A percentile compares a stretch with the other conserved stretches of the same genome.
Conservation (phyloP, 2,329 filamentous ascomycete species). For the Meredithiella fracta region DNA sequence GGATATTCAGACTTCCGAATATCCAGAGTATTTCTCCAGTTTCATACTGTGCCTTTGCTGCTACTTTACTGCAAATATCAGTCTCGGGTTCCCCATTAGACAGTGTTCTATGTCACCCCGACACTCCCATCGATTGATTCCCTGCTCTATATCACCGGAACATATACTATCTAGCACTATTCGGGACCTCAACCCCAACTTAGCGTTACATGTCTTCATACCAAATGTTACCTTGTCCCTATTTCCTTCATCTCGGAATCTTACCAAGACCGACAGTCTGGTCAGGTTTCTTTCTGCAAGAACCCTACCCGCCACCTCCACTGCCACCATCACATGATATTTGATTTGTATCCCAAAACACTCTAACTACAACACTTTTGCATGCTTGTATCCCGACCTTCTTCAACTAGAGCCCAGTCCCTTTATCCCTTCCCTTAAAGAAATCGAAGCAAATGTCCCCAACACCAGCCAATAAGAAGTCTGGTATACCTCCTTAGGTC, state of each 20-base stretch:
- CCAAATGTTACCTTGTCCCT: background rate
- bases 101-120: no score
- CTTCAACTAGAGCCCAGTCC: background rate
- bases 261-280: background rate
- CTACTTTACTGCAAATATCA: background rate
- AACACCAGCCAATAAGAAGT: no score
- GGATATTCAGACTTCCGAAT: background rate
- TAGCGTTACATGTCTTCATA: background rate
- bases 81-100: background rate
- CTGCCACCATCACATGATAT: background rate
- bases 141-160: background rate
- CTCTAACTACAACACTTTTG: no score
- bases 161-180: background rate
- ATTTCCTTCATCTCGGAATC: slow-evolving; percentile 1
- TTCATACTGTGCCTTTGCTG: background rate
- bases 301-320: background rate
- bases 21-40: background rate
- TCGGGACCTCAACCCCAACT: background rate
- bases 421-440: no score
- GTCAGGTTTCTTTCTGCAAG: background rate
- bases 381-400: no score
- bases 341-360: background rate
- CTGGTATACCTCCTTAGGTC: no score
- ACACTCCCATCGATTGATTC: background rate
- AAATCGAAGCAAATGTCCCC: no score